Conservation (phyloP, 306 rosid species). For the Carpinus fangiana region DNA sequence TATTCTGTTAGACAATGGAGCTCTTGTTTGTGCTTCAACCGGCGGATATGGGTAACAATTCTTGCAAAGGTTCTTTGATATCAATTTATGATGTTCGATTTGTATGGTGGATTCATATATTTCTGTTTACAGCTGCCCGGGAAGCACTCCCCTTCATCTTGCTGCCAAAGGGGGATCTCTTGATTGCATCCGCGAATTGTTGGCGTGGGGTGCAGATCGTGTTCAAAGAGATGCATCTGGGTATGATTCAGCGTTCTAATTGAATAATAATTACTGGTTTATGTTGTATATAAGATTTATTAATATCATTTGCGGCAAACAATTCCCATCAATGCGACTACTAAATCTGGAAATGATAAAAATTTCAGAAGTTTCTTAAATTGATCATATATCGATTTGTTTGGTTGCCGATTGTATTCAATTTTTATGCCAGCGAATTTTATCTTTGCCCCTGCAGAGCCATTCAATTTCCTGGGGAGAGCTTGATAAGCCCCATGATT, state of each 20-base stretch:
- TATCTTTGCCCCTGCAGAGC: neutral
- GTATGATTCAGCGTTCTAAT: constrained; percentile 36
- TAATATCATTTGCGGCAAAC: neutral
- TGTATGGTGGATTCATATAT: constrained; percentile 28
- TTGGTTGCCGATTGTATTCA: neutral
- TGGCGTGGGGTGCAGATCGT: constrained; percentile 99
- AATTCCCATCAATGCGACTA: neutral
- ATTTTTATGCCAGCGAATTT: neutral
- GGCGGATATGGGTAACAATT: constrained; percentile 78
- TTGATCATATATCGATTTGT: neutral
- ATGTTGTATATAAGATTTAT: neutral
- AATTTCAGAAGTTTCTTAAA: neutral
- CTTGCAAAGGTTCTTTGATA: neutral
- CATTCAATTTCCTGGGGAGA: neutral
- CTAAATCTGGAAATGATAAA: neutral
- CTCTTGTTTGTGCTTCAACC: constrained; percentile 84
- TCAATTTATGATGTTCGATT: constrained; percentile 17
- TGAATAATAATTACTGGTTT: neutral
- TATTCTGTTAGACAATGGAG: constrained; percentile 77
- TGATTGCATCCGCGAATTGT: constrained; percentile 78
- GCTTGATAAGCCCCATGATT: neutral
- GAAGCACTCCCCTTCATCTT: constrained; percentile 94
- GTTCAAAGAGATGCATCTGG: constrained; percentile 89
- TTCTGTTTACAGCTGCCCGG: constrained; percentile 67
- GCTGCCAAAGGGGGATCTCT: constrained; percentile 96